Percentiles rank a stretch among this genome's conserved stretches.
These are phyloP conservation scores for Xylaria sp. DNA, from an alignment of 2,329 filamentous ascomycete species.

Conservation along the genomic window DNA sequence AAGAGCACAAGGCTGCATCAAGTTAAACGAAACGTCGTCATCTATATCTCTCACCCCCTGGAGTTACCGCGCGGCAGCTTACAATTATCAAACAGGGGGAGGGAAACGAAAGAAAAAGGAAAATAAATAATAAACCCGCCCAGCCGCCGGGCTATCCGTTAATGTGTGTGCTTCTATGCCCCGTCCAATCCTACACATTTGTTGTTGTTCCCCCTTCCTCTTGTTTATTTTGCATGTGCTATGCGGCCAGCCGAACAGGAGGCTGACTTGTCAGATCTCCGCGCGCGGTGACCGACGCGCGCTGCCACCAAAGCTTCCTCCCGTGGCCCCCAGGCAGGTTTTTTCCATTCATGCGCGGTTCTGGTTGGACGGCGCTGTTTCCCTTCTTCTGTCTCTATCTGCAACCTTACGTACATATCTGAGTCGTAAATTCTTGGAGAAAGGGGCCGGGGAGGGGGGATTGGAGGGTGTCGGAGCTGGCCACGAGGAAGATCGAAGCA, in stretches of 20 bases:
- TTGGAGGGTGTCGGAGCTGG: background rate
- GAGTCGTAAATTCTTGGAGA: background rate
- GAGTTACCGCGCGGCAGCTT: slow-evolving; percentile 15
- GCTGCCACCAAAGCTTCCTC: background rate
- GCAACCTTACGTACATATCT: background rate
- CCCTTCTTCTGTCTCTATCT: background rate
- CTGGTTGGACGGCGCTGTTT: background rate
- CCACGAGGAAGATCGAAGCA: background rate
- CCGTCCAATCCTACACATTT: background rate
- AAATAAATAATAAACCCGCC: background rate
- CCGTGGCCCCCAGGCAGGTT: background rate
- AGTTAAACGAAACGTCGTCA: background rate
- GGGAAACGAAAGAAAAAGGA: background rate
- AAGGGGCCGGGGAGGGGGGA: background rate
- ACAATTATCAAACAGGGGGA: background rate
- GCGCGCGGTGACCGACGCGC: slow-evolving; percentile 6
- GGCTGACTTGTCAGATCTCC: slow-evolving; percentile 29
- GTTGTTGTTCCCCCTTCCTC: background rate
- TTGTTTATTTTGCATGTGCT: slow-evolving; percentile 2
- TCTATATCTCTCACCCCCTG: slow-evolving; percentile 1
- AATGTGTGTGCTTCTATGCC: background rate
- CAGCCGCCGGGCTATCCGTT: slow-evolving; percentile 21
- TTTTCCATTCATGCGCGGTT: background rate
- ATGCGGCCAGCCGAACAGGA: slow-evolving; percentile 23
- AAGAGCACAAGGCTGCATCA: no score